Evolutionary conservation across 225 moss, liverwort and hornwort genomes (phyloP).

Genomic region (Polytrichum formosum): DNA sequence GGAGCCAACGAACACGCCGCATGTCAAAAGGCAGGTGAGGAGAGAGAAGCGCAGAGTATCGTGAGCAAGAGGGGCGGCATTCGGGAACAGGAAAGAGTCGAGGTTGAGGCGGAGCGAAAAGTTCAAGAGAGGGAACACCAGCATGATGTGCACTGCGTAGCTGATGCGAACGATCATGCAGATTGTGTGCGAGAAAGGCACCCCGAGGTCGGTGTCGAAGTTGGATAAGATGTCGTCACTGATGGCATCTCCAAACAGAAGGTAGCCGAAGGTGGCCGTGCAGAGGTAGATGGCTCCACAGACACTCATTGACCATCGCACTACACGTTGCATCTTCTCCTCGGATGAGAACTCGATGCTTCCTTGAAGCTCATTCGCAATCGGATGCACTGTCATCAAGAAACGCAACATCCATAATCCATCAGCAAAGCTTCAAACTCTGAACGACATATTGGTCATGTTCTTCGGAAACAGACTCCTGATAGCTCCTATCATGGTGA

Average conservation of each 20-base stretch:
- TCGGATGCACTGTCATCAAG: constrained; percentile 69
- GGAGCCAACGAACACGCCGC: constrained; percentile 64
- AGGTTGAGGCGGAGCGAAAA: constrained; percentile 88
- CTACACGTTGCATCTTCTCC: constrained; percentile 56
- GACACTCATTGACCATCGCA: constrained; percentile 55
- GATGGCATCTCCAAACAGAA: constrained; percentile 78
- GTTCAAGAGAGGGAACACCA: constrained; percentile 91
- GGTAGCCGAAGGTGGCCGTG: constrained; percentile 84
- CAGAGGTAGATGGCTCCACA: constrained; percentile 72
- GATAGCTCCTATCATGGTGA: too few relatives aligned
- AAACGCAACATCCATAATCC: background rate
- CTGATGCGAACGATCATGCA: constrained; percentile 65
- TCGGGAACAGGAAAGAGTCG: constrained; percentile 74
- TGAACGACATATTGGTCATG: too few relatives aligned
- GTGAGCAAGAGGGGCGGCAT: constrained; percentile 56
- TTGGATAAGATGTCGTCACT: constrained; percentile 79
- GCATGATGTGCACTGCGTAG: constrained; percentile 91
- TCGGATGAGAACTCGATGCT: constrained; percentile 33
- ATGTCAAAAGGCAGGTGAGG: constrained; percentile 60
- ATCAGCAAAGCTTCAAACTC: background rate
- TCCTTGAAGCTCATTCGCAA: constrained; percentile 79
- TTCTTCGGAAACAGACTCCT: too few relatives aligned
- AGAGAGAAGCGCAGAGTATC: constrained; percentile 58
- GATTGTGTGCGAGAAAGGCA: constrained; percentile 62
- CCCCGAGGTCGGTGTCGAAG: constrained; percentile 71